A percentile compares a stretch with the other conserved stretches of the same genome.
Evolutionary conservation across 2,329 filamentous ascomycete species (phyloP).

Genomic region (Lasiodiplodia sp.): DNA sequence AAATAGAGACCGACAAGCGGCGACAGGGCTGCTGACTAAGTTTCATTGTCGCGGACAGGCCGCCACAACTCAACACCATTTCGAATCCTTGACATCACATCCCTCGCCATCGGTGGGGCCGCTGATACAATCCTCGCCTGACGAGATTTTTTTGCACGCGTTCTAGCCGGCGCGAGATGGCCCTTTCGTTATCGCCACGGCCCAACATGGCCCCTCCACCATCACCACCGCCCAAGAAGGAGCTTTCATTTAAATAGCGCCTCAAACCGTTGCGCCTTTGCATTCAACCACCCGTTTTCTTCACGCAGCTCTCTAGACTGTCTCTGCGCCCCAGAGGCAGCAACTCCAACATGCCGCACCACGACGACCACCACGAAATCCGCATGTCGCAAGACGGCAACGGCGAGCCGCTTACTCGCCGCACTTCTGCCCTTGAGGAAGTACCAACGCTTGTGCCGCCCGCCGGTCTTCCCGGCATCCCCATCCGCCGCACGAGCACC

Average conservation of each 20-base stretch:
- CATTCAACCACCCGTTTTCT: neutral
- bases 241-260: neutral
- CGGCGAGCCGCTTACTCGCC: conserved; percentile 28
- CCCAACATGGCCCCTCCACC: neutral
- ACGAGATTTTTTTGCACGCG: conserved; percentile 11
- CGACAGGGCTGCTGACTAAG: conserved; percentile 5
- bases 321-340: neutral
- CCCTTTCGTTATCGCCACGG: neutral
- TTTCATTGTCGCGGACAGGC: neutral
- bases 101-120: conserved; percentile 14
- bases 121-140: conserved; percentile 23
- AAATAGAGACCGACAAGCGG: conserved; percentile 6
- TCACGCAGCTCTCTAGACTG: neutral
- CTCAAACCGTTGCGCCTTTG: no score
- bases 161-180: neutral
- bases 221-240: neutral
- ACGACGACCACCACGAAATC: conserved; percentile 6
- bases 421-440: conserved; percentile 28
- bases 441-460: conserved; percentile 27
- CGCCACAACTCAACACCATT: conserved; percentile 19
- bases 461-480: conserved; percentile 23
- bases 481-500: conserved; percentile 27
- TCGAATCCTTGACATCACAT: conserved; percentile 23
- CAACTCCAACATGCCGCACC: conserved; percentile 10
- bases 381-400: conserved; percentile 22